Evolutionary conservation across 2,329 filamentous ascomycete species (phyloP), one percentile per base, ranked within the genome.

Genomic region (Exserohilum rostratum): DNA sequence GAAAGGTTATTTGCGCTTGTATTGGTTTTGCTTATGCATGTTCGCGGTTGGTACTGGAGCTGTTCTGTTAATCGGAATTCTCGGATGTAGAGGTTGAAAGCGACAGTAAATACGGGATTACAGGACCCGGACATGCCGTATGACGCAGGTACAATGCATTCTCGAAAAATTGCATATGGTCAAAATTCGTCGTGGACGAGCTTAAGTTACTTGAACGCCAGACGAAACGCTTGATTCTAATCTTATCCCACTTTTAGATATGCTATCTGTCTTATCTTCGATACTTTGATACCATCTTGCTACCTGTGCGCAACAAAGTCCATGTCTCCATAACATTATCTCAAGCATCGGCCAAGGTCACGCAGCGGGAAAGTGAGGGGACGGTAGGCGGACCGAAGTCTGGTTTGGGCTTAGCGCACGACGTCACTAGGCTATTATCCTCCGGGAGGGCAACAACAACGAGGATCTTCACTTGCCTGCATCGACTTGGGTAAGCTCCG

Each of bases 1-100:
- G 4, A 5, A 4, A 25, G 22, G 22, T 7, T 25, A 25, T 25
- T 7, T 25, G 22, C 7, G 22, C 22, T n/a, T 25, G 82, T 0
- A 46, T 81, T 9, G 79, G n/a, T n/a, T n/a, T n/a, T n/a, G n/a
- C n/a, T 79, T 1, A 66, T 80, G 0, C 76, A 59, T 77, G 2
- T 18, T 83, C 3, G 53, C 70, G 6, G 74, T 63, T 7, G 42
- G 62, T 15, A 18, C 59, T 35, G 61, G 33, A 6, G 56, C 25
- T 3, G 6, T 60, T n/a, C 7, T 61, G 58, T 60, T 47, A 48
- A 54, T 60, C 27, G 18, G 6, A 43, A 6, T 25, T 22, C 5
- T 10, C 6, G 13, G 9, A 25, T 18, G 18, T 11, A 31, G n/a
- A 15, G 1, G 2, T 3, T 7, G 6, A 25, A 3, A 33, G 27